Conservation (phyloP, 768 basidiomycete species). For the Lyophyllum shimeji region DNA sequence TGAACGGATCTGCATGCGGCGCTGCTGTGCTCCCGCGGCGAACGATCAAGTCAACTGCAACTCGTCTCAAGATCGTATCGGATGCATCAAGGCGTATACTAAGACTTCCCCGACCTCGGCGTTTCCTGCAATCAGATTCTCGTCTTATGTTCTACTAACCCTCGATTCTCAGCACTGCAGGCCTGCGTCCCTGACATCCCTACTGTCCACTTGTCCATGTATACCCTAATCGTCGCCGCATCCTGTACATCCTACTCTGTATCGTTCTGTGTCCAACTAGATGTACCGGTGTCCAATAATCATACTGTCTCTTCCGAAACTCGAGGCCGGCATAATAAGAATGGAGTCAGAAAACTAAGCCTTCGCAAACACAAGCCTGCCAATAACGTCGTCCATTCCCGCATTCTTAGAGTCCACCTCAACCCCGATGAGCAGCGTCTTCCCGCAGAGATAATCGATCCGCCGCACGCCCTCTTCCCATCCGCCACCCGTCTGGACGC, state of each 20-base stretch:
- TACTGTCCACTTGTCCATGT: constrained; percentile 8
- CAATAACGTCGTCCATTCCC: constrained; percentile 9
- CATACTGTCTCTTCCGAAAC: neutral
- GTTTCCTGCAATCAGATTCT: constrained; percentile 6
- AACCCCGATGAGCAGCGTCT: constrained; percentile 59
- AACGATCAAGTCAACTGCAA: constrained; percentile 50
- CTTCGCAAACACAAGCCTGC: constrained; percentile 12
- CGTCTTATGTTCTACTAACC: neutral
- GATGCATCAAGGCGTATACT: constrained; percentile 42
- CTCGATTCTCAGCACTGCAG: neutral
- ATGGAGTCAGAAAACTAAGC: neutral
- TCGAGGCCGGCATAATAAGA: neutral
- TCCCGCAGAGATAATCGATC: constrained; percentile 65
- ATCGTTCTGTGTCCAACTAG: neutral
- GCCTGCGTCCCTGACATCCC: neutral
- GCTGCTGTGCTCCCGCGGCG: constrained; percentile 37
- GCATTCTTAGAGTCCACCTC: constrained; percentile 52
- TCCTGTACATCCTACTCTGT: neutral
- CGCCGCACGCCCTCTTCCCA: constrained; percentile 71
- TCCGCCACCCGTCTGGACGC: constrained; percentile 57
- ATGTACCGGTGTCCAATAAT: neutral
- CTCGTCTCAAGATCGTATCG: constrained; percentile 46
- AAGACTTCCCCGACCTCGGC: constrained; percentile 36
- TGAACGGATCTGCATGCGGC: constrained; percentile 48
- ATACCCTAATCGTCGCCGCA: neutral